These are phyloP conservation scores for Kazachstania psychrophila DNA, from an alignment of 805 yeast species.

Conservation along the genomic window DNA sequence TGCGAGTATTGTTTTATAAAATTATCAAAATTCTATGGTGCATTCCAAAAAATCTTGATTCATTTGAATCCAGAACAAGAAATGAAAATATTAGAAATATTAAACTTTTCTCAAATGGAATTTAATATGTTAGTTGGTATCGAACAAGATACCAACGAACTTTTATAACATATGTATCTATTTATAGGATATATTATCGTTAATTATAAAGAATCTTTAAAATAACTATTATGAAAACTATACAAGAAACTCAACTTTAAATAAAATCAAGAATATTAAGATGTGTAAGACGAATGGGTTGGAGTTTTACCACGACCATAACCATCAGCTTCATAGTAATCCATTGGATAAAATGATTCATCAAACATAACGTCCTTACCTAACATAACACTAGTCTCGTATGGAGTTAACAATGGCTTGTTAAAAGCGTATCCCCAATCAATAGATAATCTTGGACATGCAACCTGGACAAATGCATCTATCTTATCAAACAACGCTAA, in stretches of 20 bases:
- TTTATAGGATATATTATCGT: neutral
- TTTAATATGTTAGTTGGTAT: slow-evolving; percentile 66
- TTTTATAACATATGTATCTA: neutral
- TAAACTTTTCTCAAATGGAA: slow-evolving; percentile 33
- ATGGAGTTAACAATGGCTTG: slow-evolving; percentile 87
- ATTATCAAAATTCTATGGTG: slow-evolving; percentile 37
- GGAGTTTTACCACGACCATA: slow-evolving; percentile 84
- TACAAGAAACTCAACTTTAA: neutral
- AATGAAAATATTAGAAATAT: slow-evolving; percentile 13
- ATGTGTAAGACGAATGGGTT: slow-evolving; percentile 15
- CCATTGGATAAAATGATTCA: slow-evolving; percentile 81
- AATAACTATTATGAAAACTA: too few species aligned
- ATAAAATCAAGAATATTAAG: neutral
- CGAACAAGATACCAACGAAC: slow-evolving; percentile 21
- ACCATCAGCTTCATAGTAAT: slow-evolving; percentile 82
- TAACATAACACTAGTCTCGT: slow-evolving; percentile 88
- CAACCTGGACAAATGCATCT: slow-evolving; percentile 94
- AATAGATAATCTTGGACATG: slow-evolving; percentile 90
- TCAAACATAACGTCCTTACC: slow-evolving; percentile 61
- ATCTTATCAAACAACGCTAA: slow-evolving; percentile 85
- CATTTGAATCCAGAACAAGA: slow-evolving; percentile 20
- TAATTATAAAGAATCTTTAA: neutral
- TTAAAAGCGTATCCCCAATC: slow-evolving; percentile 99
- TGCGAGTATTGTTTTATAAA: slow-evolving; percentile 40
- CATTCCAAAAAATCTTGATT: slow-evolving; percentile 30